Base-by-base conservation (phyloP, 768 basidiomycete species). In the Lentinula sp. region DNA sequence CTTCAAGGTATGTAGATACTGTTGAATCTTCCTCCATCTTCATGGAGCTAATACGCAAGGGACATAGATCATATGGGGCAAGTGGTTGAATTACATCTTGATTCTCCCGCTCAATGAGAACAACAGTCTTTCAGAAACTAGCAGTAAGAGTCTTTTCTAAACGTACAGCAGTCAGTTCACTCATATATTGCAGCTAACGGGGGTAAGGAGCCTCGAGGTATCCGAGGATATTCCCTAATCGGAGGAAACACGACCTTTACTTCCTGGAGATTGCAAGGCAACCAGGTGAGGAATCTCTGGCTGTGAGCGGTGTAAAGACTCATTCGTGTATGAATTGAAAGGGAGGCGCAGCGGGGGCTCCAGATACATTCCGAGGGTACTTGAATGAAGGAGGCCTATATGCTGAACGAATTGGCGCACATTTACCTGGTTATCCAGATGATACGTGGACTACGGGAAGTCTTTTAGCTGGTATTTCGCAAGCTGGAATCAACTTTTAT, bases 361-460 rank as follows among this genome's bases (percentile, higher is more conserved):
- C 78, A 9, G 81, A 83, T 63, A 75, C 74, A 13, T 74, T 73
- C 61, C 71, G 81, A 20, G 81, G 81, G 32, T 78, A 82, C 51
- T 67, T 80, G 50, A 83, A 83, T 61, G 81, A 81, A 70, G 82
- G 82, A 12, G 81, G 80, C 1, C 66, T 81, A 6, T 80, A 76
- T 59, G 78, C 76, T 3, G 81, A 83, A 68, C 69, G 82, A 32
- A 72, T 77, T 49, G 81, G 81, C 3, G 82, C 80, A 42, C 82
- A 83, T 66, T 73, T 82, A 15, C 80, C 82, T 15, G 77, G 71
- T 10, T 80, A 74, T 64, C 76, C 77, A 12, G 78, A 79, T 62
- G 65, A 67, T 12, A 60, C 63, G 1, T 82, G 81, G 81, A 49
- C 64, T 10, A 60, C 60, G 18, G 78, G 73, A 6, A 70, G 68